These are phyloP conservation scores for Euphorbia pulcherrima DNA, from an alignment of 345 rosid genomes.

Conservation along the genomic window DNA sequence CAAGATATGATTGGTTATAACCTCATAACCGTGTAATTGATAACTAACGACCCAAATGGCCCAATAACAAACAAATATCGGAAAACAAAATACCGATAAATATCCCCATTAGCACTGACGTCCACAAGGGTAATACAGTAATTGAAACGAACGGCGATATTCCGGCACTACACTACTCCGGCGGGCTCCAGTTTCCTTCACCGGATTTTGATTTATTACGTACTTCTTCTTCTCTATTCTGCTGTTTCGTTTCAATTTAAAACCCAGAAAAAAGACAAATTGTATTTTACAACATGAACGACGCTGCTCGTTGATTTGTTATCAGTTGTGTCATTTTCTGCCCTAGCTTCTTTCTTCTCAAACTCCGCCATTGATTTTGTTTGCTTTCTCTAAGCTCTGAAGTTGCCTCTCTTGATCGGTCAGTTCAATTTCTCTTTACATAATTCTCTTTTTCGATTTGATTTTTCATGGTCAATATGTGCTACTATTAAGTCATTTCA, in stretches of 20 bases:
- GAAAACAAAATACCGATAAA: conserved; percentile 7
- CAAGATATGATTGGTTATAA: neutral
- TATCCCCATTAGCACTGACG: conserved; percentile 19
- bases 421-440: conserved; percentile 6
- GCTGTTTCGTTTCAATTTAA: neutral
- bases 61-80: neutral
- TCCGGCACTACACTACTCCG: neutral
- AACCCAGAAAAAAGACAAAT: neutral
- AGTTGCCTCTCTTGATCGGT: conserved; percentile 35
- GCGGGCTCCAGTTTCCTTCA: neutral
- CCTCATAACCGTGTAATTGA: neutral
- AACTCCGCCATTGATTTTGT: conserved; percentile 24
- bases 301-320: conserved; percentile 17
- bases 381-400: neutral
- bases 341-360: conserved; percentile 11
- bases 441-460: neutral
- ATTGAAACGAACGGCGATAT: neutral
- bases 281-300: conserved; percentile 3
- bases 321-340: conserved; percentile 28
- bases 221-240: neutral
- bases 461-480: neutral
- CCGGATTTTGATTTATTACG: too few species aligned
- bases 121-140: conserved; percentile 7
- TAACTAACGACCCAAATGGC: neutral
- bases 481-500: neutral